A percentile compares a stretch with the other conserved stretches of the same genome.
Conservation (phyloP, 192 early-diverging fungal genomes). For the Thamnidium elegans region DNA sequence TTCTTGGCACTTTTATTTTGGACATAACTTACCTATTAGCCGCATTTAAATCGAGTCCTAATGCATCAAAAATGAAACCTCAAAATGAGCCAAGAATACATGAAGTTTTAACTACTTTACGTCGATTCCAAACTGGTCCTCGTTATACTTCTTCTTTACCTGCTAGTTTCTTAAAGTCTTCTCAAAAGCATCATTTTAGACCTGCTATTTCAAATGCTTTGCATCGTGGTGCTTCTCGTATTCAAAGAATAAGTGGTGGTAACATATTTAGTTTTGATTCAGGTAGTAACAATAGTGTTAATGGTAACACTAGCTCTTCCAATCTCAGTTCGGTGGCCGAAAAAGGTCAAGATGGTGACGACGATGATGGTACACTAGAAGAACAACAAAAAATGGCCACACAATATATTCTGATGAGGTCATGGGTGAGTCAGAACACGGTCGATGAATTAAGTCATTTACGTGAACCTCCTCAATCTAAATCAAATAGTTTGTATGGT, state of each 20-base stretch:
- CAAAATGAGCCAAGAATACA: conserved; percentile 55
- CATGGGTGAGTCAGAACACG: conserved; percentile 71
- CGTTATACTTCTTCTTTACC: conserved; percentile 51
- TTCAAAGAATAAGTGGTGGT: conserved; percentile 24
- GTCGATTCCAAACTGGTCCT: conserved; percentile 58
- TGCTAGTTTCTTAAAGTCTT: conserved; percentile 45
- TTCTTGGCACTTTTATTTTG: conserved; percentile 74
- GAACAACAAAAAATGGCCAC: conserved; percentile 58
- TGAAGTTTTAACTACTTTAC: conserved; percentile 60
- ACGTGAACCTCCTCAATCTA: conserved; percentile 56
- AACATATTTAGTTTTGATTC: conserved; percentile 38
- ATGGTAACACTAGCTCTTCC: background rate
- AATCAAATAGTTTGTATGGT: conserved; percentile 13
- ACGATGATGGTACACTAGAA: conserved; percentile 58
- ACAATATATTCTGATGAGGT: conserved; percentile 69
- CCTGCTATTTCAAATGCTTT: conserved; percentile 52
- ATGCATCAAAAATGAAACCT: background rate
- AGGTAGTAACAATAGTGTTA: background rate
- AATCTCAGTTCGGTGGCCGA: background rate
- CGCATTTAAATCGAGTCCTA: conserved; percentile 50
- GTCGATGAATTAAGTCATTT: conserved; percentile 68
- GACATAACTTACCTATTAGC: conserved; percentile 74
- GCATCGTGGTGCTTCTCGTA: conserved; percentile 48
- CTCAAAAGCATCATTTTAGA: conserved; percentile 54
- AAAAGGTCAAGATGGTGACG: conserved; percentile 33